These are phyloP conservation scores for Exophiala bonariae DNA, from an alignment of 2,329 filamentous ascomycete genomes.

Conservation along the genomic window DNA sequence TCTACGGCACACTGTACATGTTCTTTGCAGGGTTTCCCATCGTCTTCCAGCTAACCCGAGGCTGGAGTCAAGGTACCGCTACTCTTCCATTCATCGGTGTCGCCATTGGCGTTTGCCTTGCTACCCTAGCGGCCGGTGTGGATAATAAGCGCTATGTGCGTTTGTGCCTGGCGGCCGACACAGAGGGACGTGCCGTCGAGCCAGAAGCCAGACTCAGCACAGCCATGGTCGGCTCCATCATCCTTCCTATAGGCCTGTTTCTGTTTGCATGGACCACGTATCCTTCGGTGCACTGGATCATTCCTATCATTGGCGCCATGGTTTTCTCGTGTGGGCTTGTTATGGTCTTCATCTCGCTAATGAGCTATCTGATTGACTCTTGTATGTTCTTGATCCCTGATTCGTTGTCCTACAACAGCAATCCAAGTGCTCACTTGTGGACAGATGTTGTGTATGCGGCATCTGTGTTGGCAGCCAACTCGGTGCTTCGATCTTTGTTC, in stretches of 20 bases:
- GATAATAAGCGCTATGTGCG: constrained; percentile 52
- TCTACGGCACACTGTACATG: constrained; percentile 50
- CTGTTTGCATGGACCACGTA: constrained; percentile 69
- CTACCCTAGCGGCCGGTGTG: constrained; percentile 42
- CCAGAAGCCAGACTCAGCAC: constrained; percentile 54
- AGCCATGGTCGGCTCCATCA: constrained; percentile 49
- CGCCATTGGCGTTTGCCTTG: constrained; percentile 50
- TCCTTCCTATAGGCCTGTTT: constrained; percentile 72
- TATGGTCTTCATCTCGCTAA: constrained; percentile 79
- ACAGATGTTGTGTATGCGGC: constrained; percentile 43
- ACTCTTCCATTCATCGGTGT: constrained; percentile 69
- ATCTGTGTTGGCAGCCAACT: constrained; percentile 43
- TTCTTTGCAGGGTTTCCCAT: constrained; percentile 63
- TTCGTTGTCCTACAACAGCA: constrained; percentile 7
- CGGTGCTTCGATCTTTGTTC: constrained; percentile 46
- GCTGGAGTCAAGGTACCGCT: constrained; percentile 60
- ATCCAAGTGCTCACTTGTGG: constrained; percentile 12
- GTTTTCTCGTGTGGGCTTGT: constrained; percentile 83
- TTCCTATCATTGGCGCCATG: constrained; percentile 66
- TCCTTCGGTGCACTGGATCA: constrained; percentile 69
- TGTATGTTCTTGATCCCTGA: constrained; percentile 34
- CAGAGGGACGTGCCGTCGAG: constrained; percentile 15
- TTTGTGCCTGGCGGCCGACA: constrained; percentile 35
- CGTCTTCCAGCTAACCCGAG: constrained; percentile 61
- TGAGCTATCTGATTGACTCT: constrained; percentile 74